A percentile compares a stretch with the other conserved stretches of the same genome.
These are phyloP conservation scores for Ramularia endophylla DNA, from an alignment of 2,329 filamentous ascomycete species.

Conservation along the genomic window DNA sequence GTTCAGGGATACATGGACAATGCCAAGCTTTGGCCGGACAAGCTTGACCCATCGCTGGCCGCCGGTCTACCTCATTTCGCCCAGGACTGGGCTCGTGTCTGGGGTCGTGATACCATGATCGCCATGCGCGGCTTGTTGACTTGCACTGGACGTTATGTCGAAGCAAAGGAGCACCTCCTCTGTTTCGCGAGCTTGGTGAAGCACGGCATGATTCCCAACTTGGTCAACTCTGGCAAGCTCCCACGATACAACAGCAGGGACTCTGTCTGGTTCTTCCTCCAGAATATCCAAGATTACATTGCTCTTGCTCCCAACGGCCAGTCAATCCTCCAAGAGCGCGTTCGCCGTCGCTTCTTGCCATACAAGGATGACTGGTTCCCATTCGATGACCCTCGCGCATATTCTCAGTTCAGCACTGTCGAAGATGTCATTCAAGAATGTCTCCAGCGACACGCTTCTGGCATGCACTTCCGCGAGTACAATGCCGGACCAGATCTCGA, in stretches of 20 bases:
- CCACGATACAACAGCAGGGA: constrained; percentile 95
- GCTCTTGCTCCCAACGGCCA: constrained; percentile 73
- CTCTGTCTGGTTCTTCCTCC: constrained; percentile 96
- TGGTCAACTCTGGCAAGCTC: constrained; percentile 75
- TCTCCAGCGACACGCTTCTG: constrained; percentile 82
- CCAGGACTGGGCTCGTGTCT: constrained; percentile 89
- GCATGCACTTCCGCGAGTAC: constrained; percentile 88
- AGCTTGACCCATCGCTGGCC: constrained; percentile 77
- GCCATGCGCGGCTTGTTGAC: constrained; percentile 87
- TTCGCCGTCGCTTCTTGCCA: constrained; percentile 80
- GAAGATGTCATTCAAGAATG: constrained; percentile 90
- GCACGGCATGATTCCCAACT: constrained; percentile 96
- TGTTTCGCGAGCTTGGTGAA: constrained; percentile 95
- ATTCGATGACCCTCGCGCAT: constrained; percentile 73
- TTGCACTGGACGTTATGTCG: constrained; percentile 78
- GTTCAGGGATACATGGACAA: constrained; percentile 85
- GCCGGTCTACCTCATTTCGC: constrained; percentile 93
- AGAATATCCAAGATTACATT: constrained; percentile 90
- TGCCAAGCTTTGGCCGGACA: constrained; percentile 82
- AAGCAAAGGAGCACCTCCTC: constrained; percentile 88
- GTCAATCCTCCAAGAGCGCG: constrained; percentile 66
- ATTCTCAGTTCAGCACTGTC: constrained; percentile 75
- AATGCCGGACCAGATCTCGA: constrained; percentile 88
- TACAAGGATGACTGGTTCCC: constrained; percentile 96
- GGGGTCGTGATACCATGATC: constrained; percentile 97